A percentile compares a stretch with the other conserved stretches of the same genome.
Evolutionary conservation across 495 filamentous ascomycete species (phyloP).

Genomic region (Choiromyces venosus): DNA sequence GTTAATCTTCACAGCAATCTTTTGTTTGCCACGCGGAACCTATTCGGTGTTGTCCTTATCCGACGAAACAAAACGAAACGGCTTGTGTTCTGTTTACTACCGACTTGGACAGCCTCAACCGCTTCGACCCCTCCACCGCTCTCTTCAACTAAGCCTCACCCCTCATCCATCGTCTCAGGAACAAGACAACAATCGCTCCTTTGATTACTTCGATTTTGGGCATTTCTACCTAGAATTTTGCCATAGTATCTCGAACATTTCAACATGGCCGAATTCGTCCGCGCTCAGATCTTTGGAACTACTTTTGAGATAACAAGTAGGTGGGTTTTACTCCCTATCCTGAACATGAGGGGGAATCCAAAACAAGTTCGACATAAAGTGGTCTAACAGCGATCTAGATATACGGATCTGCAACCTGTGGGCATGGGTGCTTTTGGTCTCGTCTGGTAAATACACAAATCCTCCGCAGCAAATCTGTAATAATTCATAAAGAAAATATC

Average conservation of each 20-base stretch:
- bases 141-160: neutral
- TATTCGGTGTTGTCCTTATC: neutral
- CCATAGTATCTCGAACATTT: slow-evolving; percentile 18
- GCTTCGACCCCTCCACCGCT: neutral
- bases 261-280: slow-evolving; percentile 95
- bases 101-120: neutral
- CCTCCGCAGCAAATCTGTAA: neutral
- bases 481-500: neutral
- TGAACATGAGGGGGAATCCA: slow-evolving; percentile 13
- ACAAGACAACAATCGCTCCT: neutral
- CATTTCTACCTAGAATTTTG: neutral
- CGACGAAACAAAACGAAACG: neutral
- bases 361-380: slow-evolving; percentile 6
- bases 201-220: neutral
- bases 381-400: slow-evolving; percentile 53
- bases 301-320: slow-evolving; percentile 99
- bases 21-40: neutral
- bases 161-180: neutral
- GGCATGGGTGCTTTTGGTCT: slow-evolving; percentile 99
- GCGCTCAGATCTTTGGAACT: slow-evolving; percentile 98
- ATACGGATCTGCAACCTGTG: slow-evolving; percentile 95
- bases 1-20: neutral
- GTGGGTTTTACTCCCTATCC: slow-evolving; percentile 50
- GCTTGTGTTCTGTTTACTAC: neutral
- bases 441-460: slow-evolving; percentile 67